These are phyloP conservation scores for Picocystis salinarum DNA, from an alignment of 139 green algal genomes.

Conservation along the genomic window DNA sequence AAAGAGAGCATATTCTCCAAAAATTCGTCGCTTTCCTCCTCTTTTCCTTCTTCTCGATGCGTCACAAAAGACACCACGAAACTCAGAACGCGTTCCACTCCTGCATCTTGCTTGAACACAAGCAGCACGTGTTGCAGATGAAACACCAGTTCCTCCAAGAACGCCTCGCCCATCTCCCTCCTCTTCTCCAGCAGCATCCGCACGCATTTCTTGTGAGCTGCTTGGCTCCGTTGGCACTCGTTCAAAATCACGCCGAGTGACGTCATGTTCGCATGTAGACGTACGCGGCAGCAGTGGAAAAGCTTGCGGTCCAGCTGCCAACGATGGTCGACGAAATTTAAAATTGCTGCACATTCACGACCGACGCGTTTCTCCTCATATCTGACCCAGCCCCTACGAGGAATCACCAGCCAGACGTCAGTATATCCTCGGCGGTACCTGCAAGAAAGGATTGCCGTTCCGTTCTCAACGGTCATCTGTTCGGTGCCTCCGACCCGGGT, in stretches of 20 bases:
- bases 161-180: neutral
- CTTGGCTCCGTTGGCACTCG: slow-evolving; percentile 7
- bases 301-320: too few relatives aligned
- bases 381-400: too few relatives aligned
- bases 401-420: too few relatives aligned
- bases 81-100: slow-evolving; percentile 19
- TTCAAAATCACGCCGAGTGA: slow-evolving; percentile 7
- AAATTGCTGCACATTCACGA: too few relatives aligned
- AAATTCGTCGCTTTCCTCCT: slow-evolving; percentile 13
- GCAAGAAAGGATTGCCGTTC: too few relatives aligned
- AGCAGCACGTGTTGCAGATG: slow-evolving; percentile 15
- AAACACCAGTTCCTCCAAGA: slow-evolving; percentile 8
- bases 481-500: too few relatives aligned
- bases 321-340: too few relatives aligned
- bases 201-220: slow-evolving; percentile 11
- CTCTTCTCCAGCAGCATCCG: slow-evolving; percentile 4
- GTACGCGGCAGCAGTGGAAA: too few relatives aligned
- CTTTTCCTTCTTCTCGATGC: neutral
- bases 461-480: too few relatives aligned
- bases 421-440: too few relatives aligned
- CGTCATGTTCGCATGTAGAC: too few relatives aligned
- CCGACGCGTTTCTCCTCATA: too few relatives aligned
- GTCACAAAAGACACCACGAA: slow-evolving; percentile 21
- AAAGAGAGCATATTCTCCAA: slow-evolving; percentile 18
- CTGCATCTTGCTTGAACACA: slow-evolving; percentile 11